Percentiles rank a stretch among this genome's conserved stretches.
Evolutionary conservation across 1,284 basidiomycete genomes (phyloP).

Genomic region (Ganoderma lingzhi): DNA sequence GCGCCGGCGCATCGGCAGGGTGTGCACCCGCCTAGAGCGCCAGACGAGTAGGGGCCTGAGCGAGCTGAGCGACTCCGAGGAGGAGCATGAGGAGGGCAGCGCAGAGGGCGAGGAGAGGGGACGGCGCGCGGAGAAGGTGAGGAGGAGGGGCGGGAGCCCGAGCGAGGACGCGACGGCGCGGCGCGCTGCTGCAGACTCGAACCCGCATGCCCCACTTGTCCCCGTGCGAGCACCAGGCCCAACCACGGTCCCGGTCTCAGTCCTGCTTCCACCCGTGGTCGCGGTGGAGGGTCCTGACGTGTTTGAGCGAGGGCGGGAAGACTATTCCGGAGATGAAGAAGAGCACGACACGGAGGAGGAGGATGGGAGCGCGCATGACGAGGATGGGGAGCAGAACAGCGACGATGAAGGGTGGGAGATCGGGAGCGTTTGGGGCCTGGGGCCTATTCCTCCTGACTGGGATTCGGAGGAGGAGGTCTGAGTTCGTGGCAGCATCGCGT

Average conservation of each 20-base stretch:
- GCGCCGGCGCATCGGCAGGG: conserved; percentile 40
- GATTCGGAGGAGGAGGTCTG: conserved; percentile 20
- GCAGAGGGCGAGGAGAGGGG: conserved; percentile 12
- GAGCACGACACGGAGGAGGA: neutral
- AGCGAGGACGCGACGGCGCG: conserved; percentile 8
- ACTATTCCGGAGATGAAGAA: conserved; percentile 1
- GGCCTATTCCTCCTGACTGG: conserved; percentile 10
- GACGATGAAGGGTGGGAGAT: conserved; percentile 18
- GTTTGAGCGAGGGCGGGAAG: no score
- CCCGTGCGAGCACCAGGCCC: neutral
- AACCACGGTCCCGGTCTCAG: neutral
- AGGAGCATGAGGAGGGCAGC: conserved; percentile 20
- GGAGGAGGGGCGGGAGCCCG: neutral
- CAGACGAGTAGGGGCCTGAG: conserved; percentile 39
- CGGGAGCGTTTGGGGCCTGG: conserved; percentile 4
- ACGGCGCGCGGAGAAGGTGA: neutral
- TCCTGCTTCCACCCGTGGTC: conserved; percentile 7
- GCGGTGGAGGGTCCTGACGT: conserved; percentile 10
- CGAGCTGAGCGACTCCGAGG: conserved; percentile 36
- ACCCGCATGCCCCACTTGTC: neutral
- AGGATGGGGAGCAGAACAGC: conserved; percentile 14
- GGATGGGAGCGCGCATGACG: neutral
- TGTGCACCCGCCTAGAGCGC: conserved; percentile 37
- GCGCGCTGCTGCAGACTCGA: neutral
- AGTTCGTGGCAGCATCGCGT: neutral